A percentile compares a stretch with the other conserved stretches of the same genome.
These are phyloP conservation scores for Phaffomyces opuntiae DNA, from an alignment of 805 yeast genomes.

Conservation along the genomic window DNA sequence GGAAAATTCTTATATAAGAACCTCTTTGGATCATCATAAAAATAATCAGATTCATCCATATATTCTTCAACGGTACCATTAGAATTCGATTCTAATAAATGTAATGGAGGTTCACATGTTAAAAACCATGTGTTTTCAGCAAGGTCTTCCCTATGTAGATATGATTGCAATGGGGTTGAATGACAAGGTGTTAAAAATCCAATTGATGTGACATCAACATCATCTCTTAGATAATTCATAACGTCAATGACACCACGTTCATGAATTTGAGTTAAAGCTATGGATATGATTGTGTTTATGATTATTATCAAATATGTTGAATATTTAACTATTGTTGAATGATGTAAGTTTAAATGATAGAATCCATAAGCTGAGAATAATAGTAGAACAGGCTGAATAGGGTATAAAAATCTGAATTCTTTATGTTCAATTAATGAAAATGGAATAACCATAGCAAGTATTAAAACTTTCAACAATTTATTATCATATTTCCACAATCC, in stretches of 20 bases:
- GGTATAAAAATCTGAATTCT: slow-evolving; percentile 86
- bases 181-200: slow-evolving; percentile 95
- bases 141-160: slow-evolving; percentile 54
- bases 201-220: slow-evolving; percentile 38
- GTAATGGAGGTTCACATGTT: slow-evolving; percentile 85
- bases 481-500: slow-evolving; percentile 29
- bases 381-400: slow-evolving; percentile 69
- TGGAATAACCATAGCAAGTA: slow-evolving; percentile 38
- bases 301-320: slow-evolving; percentile 19
- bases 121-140: slow-evolving; percentile 55
- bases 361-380: slow-evolving; percentile 37
- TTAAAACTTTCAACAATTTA: slow-evolving; percentile 24
- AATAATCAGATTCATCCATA: slow-evolving; percentile 80
- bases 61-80: slow-evolving; percentile 37
- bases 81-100: slow-evolving; percentile 27
- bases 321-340: slow-evolving; percentile 11
- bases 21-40: slow-evolving; percentile 58
- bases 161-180: slow-evolving; percentile 92
- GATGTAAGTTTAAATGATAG: slow-evolving; percentile 18
- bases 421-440: slow-evolving; percentile 76
- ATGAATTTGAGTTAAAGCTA: slow-evolving; percentile 57
- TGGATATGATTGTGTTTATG: slow-evolving; percentile 36
- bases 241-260: slow-evolving; percentile 84
- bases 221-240: slow-evolving; percentile 41
- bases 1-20: slow-evolving; percentile 56